Conservation (phyloP, 768 basidiomycete genomes). For the Phylloporus sp. region DNA sequence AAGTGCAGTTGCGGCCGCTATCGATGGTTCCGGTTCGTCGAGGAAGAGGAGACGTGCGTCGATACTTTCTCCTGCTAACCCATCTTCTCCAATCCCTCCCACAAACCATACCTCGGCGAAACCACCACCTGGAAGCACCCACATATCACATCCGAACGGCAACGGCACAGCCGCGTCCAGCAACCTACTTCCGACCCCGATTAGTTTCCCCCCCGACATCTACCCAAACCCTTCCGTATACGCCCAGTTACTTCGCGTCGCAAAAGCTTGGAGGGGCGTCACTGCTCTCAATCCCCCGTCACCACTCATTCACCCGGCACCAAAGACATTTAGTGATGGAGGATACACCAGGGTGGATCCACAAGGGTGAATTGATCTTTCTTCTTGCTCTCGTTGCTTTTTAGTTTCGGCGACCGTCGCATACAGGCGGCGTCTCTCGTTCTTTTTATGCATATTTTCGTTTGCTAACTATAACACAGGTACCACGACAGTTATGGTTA, state of each 20-base stretch:
- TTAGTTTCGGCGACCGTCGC: constrained; percentile 7
- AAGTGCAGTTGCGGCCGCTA: constrained; percentile 32
- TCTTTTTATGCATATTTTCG: constrained; percentile 7
- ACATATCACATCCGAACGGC: constrained; percentile 12
- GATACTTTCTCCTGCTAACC: constrained; percentile 26
- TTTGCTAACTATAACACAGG: constrained; percentile 21
- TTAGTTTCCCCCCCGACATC: constrained; percentile 35
- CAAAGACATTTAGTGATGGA: constrained; percentile 20
- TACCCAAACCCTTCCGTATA: constrained; percentile 37
- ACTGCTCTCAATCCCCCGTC: constrained; percentile 44
- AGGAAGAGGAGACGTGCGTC: constrained; percentile 39
- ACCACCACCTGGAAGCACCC: constrained; percentile 16
- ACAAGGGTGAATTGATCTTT: constrained; percentile 24
- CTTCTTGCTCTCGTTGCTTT: neutral
- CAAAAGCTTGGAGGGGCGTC: constrained; percentile 62
- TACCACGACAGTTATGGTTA: constrained; percentile 27
- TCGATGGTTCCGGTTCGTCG: constrained; percentile 30
- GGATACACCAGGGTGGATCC: constrained; percentile 21
- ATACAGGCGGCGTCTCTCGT: constrained; percentile 12
- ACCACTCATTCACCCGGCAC: constrained; percentile 16
- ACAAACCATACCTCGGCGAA: constrained; percentile 12
- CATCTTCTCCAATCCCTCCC: constrained; percentile 15
- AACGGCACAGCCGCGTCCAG: neutral
- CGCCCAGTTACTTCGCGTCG: constrained; percentile 50
- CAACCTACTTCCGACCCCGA: constrained; percentile 24